These are phyloP conservation scores for Elaeagnus macrophylla DNA, from an alignment of 306 rosid species.

Conservation along the genomic window DNA sequence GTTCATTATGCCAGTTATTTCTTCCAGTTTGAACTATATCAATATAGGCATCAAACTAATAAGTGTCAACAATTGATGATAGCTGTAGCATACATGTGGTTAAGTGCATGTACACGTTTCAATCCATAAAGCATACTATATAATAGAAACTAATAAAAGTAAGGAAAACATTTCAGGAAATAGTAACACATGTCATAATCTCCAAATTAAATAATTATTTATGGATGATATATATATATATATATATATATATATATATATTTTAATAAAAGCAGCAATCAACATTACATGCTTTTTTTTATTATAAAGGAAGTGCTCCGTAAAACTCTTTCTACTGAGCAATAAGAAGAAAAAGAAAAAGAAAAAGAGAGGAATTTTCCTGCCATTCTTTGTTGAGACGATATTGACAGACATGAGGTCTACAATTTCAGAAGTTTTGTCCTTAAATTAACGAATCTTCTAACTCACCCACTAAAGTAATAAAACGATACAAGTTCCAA, in stretches of 20 bases:
- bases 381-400: neutral
- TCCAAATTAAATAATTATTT: neutral
- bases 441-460: neutral
- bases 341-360: neutral
- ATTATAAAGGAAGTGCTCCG: neutral
- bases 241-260: too few species aligned
- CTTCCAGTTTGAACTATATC: constrained; percentile 58
- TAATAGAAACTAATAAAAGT: neutral
- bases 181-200: neutral
- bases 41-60: constrained; percentile 7
- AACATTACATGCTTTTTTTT: too few species aligned
- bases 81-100: neutral
- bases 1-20: constrained; percentile 43
- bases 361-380: too few species aligned
- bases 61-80: constrained; percentile 7
- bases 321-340: neutral
- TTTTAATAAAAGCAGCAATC: too few species aligned
- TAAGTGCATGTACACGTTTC: neutral
- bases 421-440: neutral
- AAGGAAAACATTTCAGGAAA: neutral
- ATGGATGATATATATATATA: too few species aligned
- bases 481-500: too few species aligned
- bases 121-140: neutral
- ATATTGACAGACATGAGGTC: neutral
- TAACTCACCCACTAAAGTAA: too few species aligned